Conservation (phyloP, 148 eudicot species). For the Cornus suecica region DNA sequence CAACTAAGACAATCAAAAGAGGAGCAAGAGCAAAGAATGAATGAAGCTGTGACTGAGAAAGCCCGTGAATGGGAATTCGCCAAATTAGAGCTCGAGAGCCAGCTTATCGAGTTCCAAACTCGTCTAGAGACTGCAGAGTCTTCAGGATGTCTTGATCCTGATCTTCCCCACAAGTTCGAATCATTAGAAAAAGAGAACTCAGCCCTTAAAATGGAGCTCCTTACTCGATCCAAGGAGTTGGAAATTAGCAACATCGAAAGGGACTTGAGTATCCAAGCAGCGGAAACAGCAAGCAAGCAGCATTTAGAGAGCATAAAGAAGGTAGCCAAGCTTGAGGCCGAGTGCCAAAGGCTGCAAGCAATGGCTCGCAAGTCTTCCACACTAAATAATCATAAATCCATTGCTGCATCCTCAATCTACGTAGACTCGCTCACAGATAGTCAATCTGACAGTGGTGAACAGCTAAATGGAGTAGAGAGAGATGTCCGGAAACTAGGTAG, state of each 20-base stretch:
- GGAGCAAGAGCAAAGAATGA: constrained; percentile 59
- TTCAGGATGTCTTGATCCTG: constrained; percentile 26
- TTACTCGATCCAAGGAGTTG: constrained; percentile 52
- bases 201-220: constrained; percentile 43
- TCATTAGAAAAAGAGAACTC: constrained; percentile 53
- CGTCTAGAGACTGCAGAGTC: constrained; percentile 25
- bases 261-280: constrained; percentile 73
- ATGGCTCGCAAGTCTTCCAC: constrained; percentile 34
- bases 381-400: constrained; percentile 30
- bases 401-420: constrained; percentile 40
- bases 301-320: constrained; percentile 73
- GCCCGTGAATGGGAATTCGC: constrained; percentile 38
- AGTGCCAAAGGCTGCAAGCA: constrained; percentile 74
- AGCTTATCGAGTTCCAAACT: constrained; percentile 41
- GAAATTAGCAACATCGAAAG: constrained; percentile 63
- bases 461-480: constrained; percentile 23
- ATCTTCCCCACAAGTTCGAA: constrained; percentile 36
- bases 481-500: constrained; percentile 23
- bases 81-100: constrained; percentile 48
- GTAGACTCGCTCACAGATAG: constrained; percentile 61
- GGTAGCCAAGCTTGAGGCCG: constrained; percentile 83
- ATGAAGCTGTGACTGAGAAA: constrained; percentile 50
- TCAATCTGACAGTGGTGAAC: constrained; percentile 50
- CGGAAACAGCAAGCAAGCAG: constrained; percentile 88
- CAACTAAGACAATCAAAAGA: constrained; percentile 75